Evolutionary conservation across 257 asterid genomes (phyloP).

Genomic region (Solanum bukasovii): DNA sequence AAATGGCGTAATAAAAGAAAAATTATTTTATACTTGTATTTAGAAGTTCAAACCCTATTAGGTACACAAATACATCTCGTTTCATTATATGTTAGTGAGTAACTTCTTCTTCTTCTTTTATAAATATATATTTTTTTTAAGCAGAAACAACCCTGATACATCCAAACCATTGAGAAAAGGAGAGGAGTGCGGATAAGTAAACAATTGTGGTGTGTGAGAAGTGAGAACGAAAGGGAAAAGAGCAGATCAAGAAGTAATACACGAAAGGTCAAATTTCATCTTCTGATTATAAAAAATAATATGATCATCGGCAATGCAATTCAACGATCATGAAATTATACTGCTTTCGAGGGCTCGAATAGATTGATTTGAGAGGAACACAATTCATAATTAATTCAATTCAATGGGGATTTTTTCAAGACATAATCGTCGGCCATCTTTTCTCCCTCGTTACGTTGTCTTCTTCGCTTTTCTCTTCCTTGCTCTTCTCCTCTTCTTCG

Average conservation of each 20-base stretch:
- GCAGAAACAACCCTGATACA: neutral
- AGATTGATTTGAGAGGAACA: neutral
- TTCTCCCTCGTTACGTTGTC: slow-evolving; percentile 29
- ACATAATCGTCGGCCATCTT: slow-evolving; percentile 6
- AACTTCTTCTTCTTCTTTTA: neutral
- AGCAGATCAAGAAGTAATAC: neutral
- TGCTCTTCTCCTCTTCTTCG: slow-evolving; percentile 25
- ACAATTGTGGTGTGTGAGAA: neutral
- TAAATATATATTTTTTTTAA: too few relatives aligned
- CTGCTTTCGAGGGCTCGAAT: neutral
- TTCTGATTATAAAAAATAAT: neutral
- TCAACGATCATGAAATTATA: neutral
- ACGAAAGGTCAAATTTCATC: neutral
- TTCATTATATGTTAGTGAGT: neutral
- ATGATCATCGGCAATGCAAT: neutral
- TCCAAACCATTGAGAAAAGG: slow-evolving; percentile 7
- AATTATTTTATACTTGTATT: neutral
- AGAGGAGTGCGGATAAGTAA: slow-evolving; percentile 9
- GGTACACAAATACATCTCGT: neutral
- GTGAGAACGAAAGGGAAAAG: neutral
- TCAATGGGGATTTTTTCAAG: slow-evolving; percentile 24
- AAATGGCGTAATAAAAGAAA: too few relatives aligned
- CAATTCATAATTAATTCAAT: slow-evolving; percentile 4
- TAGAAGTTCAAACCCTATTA: neutral
- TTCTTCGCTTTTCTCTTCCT: slow-evolving; percentile 20